A percentile compares a stretch with the other conserved stretches of the same genome.
Evolutionary conservation across 805 yeast genomes (phyloP).

Genomic region (Ogataea paraovalis): DNA sequence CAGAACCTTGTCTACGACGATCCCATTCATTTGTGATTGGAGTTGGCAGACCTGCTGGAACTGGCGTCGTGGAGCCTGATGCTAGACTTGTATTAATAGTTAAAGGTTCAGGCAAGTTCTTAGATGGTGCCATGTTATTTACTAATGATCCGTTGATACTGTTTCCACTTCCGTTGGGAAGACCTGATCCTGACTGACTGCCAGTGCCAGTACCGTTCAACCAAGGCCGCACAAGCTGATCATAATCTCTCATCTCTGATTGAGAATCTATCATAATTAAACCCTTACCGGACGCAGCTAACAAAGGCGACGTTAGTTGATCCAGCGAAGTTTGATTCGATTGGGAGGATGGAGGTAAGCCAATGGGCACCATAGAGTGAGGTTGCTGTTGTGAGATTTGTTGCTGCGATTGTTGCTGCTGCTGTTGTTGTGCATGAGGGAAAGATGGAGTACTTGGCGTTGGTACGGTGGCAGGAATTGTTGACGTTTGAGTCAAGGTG

Average conservation of each 20-base stretch:
- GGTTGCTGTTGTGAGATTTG: constrained; percentile 3
- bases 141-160: not conserved
- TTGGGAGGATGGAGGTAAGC: constrained; percentile 34
- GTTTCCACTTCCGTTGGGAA: constrained; percentile 1
- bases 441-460: constrained; percentile 6
- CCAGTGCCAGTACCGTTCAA: constrained; percentile 14
- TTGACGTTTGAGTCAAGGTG: constrained; percentile 2
- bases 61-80: constrained; percentile 13
- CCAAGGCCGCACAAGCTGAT: constrained; percentile 41
- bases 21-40: constrained; percentile 37
- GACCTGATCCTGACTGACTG: not conserved
- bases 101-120: constrained; percentile 21
- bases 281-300: constrained; percentile 36
- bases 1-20: constrained; percentile 51
- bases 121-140: constrained; percentile 14
- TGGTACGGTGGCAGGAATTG: constrained; percentile 2
- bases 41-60: constrained; percentile 25
- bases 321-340: constrained; percentile 17
- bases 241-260: constrained; percentile 34
- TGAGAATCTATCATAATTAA: constrained; percentile 41
- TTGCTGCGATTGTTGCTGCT: constrained; percentile 5
- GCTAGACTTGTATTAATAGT: constrained; percentile 17
- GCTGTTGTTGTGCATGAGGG: constrained; percentile 1
- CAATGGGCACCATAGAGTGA: constrained; percentile 14
- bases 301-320: constrained; percentile 21